phyloP scores from a whole-genome alignment of 768 basidiomycete genomes.

The Boletus subcaerulescens region DNA sequence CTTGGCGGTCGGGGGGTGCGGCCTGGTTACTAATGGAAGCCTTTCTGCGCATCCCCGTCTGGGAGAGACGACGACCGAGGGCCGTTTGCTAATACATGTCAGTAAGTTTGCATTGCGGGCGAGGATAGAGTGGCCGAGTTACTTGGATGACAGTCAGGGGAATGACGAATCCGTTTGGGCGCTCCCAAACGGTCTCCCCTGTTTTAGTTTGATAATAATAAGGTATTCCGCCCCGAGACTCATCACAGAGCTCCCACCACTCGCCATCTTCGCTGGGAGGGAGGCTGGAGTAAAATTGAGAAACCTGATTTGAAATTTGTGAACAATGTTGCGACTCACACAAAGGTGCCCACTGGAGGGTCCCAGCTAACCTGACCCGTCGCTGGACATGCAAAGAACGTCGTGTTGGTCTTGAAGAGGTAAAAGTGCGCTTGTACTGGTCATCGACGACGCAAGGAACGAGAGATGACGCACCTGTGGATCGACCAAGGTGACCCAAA shows the following conservation, averaged over 20 bases:
- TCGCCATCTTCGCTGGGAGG: conserved; percentile 84
- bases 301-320: conserved; percentile 16
- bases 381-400: conserved; percentile 91
- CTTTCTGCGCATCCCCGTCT: conserved; percentile 39
- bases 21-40: conserved; percentile 7
- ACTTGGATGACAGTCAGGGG: conserved; percentile 88
- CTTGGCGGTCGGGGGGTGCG: conserved; percentile 28
- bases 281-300: conserved; percentile 44
- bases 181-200: conserved; percentile 89
- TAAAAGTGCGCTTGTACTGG: conserved; percentile 3
- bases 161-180: conserved; percentile 87
- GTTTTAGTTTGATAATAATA: conserved; percentile 96
- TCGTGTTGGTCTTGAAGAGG: conserved; percentile 46
- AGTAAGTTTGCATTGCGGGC: conserved; percentile 2
- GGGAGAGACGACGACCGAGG: conserved; percentile 67
- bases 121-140: conserved; percentile 16
- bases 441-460: conserved; percentile 6
- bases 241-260: conserved; percentile 95
- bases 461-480: conserved; percentile 62
- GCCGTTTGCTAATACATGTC: conserved; percentile 56
- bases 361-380: conserved; percentile 94
- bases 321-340: conserved; percentile 47
- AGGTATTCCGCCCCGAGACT: conserved; percentile 74
- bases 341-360: conserved; percentile 83
- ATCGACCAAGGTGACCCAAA: conserved; percentile 93